These are phyloP conservation scores for Aphanomyces astaci DNA, from an alignment of 352 stramenopile species.

Conservation along the genomic window DNA sequence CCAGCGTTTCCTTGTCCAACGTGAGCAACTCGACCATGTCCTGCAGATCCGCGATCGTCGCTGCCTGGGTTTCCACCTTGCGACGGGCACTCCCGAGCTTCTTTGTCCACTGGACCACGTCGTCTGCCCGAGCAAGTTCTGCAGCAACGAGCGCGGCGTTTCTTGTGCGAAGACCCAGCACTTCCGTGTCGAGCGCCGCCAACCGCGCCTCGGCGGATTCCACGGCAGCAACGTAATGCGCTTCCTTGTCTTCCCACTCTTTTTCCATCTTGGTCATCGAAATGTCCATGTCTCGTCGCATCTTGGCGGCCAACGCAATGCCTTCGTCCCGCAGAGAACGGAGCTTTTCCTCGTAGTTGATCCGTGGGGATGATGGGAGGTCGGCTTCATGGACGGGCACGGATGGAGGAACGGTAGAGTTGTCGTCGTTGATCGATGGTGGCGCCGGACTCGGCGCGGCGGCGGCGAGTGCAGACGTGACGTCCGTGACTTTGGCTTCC, in stretches of 20 bases:
- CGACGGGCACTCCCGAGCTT: conserved; percentile 59
- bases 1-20: conserved; percentile 80
- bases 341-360: conserved; percentile 15
- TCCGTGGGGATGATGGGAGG: not conserved
- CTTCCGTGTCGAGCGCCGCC: conserved; percentile 44
- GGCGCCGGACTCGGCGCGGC: not conserved
- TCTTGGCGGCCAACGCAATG: conserved; percentile 21
- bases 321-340: conserved; percentile 16
- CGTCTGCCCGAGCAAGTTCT: conserved; percentile 73
- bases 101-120: conserved; percentile 58
- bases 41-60: conserved; percentile 59
- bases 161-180: conserved; percentile 57
- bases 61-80: conserved; percentile 59
- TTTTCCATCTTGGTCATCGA: conserved; percentile 14
- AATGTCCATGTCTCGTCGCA: conserved; percentile 18
- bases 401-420: not conserved
- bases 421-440: not conserved
- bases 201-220: conserved; percentile 52
- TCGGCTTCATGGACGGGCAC: not conserved
- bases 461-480: not conserved
- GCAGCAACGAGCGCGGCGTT: conserved; percentile 53
- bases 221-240: conserved; percentile 40
- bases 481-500: not conserved
- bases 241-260: conserved; percentile 61
- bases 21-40: conserved; percentile 80